phyloP scores from a whole-genome alignment of 1,284 basidiomycete genomes.

The Puccinia novopanici region DNA sequence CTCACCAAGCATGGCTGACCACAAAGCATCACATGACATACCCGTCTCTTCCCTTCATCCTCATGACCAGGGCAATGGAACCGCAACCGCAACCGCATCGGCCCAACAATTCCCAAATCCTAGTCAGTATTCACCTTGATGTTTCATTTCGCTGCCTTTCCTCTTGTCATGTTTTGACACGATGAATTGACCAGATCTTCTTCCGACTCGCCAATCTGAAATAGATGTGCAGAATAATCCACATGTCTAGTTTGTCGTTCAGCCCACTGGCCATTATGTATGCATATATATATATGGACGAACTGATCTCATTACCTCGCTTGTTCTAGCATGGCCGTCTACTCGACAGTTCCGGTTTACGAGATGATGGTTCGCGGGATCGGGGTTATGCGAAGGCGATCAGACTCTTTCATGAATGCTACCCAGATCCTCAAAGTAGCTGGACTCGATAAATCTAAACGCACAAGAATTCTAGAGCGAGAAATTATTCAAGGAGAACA shows the following conservation, averaged over 20 bases:
- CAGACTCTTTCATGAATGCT: conserved; percentile 89
- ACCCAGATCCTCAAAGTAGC: conserved; percentile 99
- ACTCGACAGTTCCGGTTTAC: conserved; percentile 62
- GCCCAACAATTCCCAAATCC: conserved; percentile 25
- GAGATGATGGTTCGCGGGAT: conserved; percentile 78
- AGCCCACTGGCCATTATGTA: conserved; percentile 6
- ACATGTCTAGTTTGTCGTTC: conserved; percentile 39
- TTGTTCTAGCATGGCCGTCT: conserved; percentile 55
- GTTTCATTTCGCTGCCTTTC: not conserved
- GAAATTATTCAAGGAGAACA: conserved; percentile 94
- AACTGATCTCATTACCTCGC: not conserved
- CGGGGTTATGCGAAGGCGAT: conserved; percentile 93
- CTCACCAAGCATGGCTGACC: not conserved
- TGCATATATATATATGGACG: no score
- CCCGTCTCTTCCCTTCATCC: conserved; percentile 26
- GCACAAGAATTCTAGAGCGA: conserved; percentile 97
- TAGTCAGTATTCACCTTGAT: conserved; percentile 45
- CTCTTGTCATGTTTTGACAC: not conserved
- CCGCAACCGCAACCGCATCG: not conserved
- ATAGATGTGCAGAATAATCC: conserved; percentile 48
- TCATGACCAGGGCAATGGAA: not conserved
- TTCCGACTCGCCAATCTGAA: conserved; percentile 4
- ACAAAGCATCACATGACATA: conserved; percentile 14
- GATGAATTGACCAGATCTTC: not conserved
- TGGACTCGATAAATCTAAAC: conserved; percentile 91